Base-by-base conservation (phyloP, 1,284 basidiomycete genomes). In the Cystobasidiaceae sp. region DNA sequence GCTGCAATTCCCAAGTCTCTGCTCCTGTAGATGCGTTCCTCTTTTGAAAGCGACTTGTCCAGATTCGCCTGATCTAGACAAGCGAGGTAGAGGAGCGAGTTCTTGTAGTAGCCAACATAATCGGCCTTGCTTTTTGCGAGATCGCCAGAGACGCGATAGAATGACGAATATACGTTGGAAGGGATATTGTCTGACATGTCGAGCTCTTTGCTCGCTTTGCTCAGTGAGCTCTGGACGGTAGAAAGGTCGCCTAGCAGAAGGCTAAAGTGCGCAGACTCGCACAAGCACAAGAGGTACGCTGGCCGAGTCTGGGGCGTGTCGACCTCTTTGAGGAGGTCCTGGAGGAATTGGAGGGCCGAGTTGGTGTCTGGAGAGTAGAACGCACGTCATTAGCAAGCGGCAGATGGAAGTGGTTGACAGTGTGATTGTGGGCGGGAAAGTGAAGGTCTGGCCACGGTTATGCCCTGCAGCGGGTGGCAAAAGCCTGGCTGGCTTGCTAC, bases 121-220 rank as follows among this genome's bases (percentile, higher is more conserved):
- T 97, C 93, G 41, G 92, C 92, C 78, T 96, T 96, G 41, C 90
- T 88, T 85, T 97, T 97, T 82, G 89, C 92, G 77, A 96, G 97
- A 78, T 97, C 94, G 19, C 93, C 94, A 27, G 89, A 86, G 6
- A 97, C 90, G 15, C 88, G 86, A 79, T 98, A 98, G 77, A 91
- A 97, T 8, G 90, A 90, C 1, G 90, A 94, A 71, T 93, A 90
- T 56, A 97, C 94, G n/a, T 71, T 82, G 58, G 83, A 84, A 69
- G 97, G 93, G 39, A 97, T 92, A n/a, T 84, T 84, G 71, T 93
- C 87, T 37, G 97, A 82, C 37, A 82, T 82, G 73, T 92, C 89
- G 44, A 98, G 74, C 25, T 84, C 74, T 77, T 86, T 87, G 80
- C 85, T 86, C 46, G 90, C 92, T 34, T 85, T 82, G 74, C 97